Base-by-base conservation (phyloP, 2,329 filamentous ascomycete species). In the Aspergillus tamarii region DNA sequence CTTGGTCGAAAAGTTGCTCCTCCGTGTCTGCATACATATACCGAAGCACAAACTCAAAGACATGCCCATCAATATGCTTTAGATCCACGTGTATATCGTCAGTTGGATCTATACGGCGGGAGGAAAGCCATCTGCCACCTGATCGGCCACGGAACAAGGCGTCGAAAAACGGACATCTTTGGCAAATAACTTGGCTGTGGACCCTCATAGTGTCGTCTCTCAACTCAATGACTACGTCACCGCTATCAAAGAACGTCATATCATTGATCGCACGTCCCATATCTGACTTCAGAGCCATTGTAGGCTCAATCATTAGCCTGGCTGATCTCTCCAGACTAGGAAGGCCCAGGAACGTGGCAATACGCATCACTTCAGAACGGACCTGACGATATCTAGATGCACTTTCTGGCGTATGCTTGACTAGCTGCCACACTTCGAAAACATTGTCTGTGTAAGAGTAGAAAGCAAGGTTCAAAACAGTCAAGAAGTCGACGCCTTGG, bases 161-260 rank as follows among this genome's bases (percentile, higher is more conserved):
- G 66, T 94, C 84, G 68, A 99, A 99, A 83, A 97, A 99, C 0
- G 93, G 93, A 70, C 94, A 97, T 68, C 95, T 85, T 71, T 90
- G 89, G 68, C 93, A 94, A 41, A 97, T 77, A 4, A 98, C 78
- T 5, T 89, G 84, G 67, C 92, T 94, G 72, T 99, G 95, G 1
- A 91, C 89, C 16, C 83, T 81, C 39, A 93, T 80, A 60, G 84
- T 81, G 32, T 89, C 89, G n/a, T 87, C 86, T 26, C 89, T 91
- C 12, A 98, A 84, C 69, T 97, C 89, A 21, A 98, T 81, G 7
- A 94, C 75, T 8, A 93, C 85, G 76, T 99, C 94, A 3, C 88
- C 90, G 72, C 92, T 90, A 8, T 90, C 87, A 67, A 95, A 94
- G 74, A 93, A 97, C 0, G 80, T 77, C 0, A 84, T 78, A 62